Percentiles rank a stretch among this genome's conserved stretches.
phyloP scores from a whole-genome alignment of 2,329 filamentous ascomycete genomes.

The Microsporum ferrugineum region DNA sequence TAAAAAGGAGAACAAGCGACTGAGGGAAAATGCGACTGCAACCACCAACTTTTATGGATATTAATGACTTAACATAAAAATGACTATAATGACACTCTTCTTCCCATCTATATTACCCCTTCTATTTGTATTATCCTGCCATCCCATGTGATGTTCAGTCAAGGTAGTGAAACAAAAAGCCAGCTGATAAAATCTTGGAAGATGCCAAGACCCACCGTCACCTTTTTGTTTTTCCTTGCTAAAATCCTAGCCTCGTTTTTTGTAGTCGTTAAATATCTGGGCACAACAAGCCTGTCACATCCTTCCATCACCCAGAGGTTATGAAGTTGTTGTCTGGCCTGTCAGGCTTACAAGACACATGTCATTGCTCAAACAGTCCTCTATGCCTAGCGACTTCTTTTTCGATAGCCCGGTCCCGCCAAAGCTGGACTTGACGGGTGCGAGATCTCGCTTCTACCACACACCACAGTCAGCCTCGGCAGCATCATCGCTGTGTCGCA shows the following conservation, averaged over 20 bases:
- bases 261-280: background rate
- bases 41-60: conserved; percentile 15
- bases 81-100: background rate
- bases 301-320: background rate
- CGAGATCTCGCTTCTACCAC: conserved; percentile 29
- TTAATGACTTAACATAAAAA: background rate
- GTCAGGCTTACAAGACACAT: background rate
- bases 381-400: conserved; percentile 21
- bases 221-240: background rate
- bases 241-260: background rate
- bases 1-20: conserved; percentile 12
- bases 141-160: background rate
- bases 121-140: background rate
- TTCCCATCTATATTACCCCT: background rate
- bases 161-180: background rate
- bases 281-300: background rate
- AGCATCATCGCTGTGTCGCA: conserved; percentile 28
- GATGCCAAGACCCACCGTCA: background rate
- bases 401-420: conserved; percentile 27
- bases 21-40: conserved; percentile 3
- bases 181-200: background rate
- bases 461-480: conserved; percentile 27
- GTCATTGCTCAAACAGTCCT: conserved; percentile 2
- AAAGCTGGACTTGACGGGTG: conserved; percentile 28
- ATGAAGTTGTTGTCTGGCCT: background rate